These are phyloP conservation scores for Lasiosphaeria ovina DNA, from an alignment of 495 filamentous ascomycete species.

Conservation along the genomic window DNA sequence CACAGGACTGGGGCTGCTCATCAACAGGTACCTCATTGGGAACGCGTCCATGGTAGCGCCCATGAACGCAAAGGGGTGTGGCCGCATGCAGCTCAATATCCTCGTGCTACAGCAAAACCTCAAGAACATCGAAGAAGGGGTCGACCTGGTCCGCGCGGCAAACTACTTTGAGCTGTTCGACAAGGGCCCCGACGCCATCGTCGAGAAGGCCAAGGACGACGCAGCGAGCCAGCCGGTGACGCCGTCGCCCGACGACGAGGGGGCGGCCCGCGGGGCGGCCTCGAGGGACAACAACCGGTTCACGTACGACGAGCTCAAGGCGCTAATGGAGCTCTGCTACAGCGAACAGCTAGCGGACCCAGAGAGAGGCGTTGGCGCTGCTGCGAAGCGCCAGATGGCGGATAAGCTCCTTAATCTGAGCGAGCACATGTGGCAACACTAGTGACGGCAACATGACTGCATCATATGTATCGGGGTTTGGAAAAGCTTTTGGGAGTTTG, in stretches of 20 bases:
- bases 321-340: conserved; percentile 80
- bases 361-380: conserved; percentile 69
- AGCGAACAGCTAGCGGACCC: conserved; percentile 71
- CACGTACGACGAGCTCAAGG: conserved; percentile 79
- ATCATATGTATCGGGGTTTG: too few species aligned
- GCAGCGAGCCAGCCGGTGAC: conserved; percentile 15
- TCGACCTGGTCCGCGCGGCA: conserved; percentile 65
- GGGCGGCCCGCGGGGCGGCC: conserved; percentile 16
- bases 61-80: conserved; percentile 61
- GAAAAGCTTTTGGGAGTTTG: neutral
- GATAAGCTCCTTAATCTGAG: conserved; percentile 72
- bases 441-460: conserved; percentile 7
- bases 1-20: conserved; percentile 58
- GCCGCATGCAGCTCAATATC: conserved; percentile 84
- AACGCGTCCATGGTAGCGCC: conserved; percentile 45
- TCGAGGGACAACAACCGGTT: conserved; percentile 50
- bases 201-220: conserved; percentile 61
- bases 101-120: conserved; percentile 93
- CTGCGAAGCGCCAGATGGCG: conserved; percentile 71
- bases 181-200: conserved; percentile 67
- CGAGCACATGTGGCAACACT: conserved; percentile 72
- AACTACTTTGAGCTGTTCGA: conserved; percentile 80
- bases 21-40: conserved; percentile 43
- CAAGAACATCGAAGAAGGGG: conserved; percentile 80
- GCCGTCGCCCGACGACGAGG: conserved; percentile 27